Evolutionary conservation across 352 stramenopile species (phyloP).

Genomic region (Phytopythium helicoides): DNA sequence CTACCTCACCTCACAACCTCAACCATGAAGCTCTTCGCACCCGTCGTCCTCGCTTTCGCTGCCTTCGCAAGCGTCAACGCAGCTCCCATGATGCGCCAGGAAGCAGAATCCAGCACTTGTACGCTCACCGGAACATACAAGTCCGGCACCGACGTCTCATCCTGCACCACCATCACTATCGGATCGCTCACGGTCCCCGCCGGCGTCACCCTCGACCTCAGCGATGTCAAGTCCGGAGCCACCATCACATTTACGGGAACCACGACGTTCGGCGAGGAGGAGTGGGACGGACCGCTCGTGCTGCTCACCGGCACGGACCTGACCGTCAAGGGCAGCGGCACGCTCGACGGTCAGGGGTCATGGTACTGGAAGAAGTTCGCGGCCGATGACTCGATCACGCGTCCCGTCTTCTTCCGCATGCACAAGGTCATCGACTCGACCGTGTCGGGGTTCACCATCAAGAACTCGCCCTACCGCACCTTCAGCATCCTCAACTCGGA

Average conservation of each 20-base stretch:
- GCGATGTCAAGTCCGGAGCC: too few species aligned
- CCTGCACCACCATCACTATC: constrained; percentile 27
- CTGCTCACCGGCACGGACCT: constrained; percentile 18
- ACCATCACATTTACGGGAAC: constrained; percentile 36
- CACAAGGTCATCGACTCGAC: too few species aligned
- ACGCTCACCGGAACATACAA: constrained; percentile 32
- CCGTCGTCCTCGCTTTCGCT: constrained; percentile 8
- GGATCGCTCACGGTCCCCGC: too few species aligned
- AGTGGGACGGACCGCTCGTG: constrained; percentile 35
- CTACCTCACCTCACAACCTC: too few species aligned
- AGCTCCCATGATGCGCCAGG: constrained; percentile 18
- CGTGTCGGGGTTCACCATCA: too few species aligned
- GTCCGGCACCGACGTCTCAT: constrained; percentile 17
- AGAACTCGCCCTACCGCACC: too few species aligned
- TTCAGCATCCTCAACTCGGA: too few species aligned
- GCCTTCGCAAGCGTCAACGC: constrained; percentile 9
- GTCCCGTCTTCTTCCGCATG: too few species aligned
- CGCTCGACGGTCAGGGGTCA: constrained; percentile 19
- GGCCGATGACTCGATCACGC: too few species aligned
- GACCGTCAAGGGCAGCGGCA: constrained; percentile 19
- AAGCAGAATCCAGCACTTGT: constrained; percentile 14
- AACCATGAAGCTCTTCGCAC: constrained; percentile 21
- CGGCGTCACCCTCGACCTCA: too few species aligned
- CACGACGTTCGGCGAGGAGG: constrained; percentile 28
- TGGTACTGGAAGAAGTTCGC: too few species aligned